A percentile compares a stretch with the other conserved stretches of the same genome.
phyloP scores from a whole-genome alignment of 2,329 filamentous ascomycete genomes.

The Aspergillus pseudoterreus region DNA sequence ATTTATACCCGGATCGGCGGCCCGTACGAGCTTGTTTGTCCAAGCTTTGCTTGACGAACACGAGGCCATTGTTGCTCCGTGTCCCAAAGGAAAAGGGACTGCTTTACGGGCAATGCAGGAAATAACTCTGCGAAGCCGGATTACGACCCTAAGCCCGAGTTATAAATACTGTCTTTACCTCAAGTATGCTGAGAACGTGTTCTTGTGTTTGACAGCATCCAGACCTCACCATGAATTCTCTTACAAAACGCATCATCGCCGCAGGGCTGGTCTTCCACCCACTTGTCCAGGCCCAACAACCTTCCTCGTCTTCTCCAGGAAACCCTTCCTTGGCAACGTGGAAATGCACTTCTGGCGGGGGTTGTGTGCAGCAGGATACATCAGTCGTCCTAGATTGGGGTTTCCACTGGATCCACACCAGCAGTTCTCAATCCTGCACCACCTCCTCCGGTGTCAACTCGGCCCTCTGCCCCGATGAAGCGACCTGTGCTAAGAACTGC shows the following conservation, averaged over 20 bases:
- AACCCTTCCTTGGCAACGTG: neutral
- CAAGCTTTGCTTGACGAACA: neutral
- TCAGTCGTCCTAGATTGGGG: neutral
- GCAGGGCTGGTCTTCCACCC: neutral
- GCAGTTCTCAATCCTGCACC: neutral
- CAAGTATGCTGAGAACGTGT: neutral
- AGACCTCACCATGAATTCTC: neutral
- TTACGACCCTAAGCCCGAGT: neutral
- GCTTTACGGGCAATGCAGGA: neutral
- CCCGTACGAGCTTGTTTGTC: slow-evolving; percentile 2
- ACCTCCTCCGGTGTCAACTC: neutral
- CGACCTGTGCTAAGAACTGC: neutral
- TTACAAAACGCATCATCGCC: neutral
- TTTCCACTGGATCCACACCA: neutral
- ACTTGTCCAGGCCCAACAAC: slow-evolving; percentile 1
- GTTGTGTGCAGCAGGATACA: neutral
- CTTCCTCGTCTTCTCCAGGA: neutral
- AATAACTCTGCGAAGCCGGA: neutral
- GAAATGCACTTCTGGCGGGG: neutral
- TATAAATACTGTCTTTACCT: neutral
- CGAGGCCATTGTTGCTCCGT: neutral
- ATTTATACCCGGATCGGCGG: neutral
- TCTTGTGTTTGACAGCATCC: neutral
- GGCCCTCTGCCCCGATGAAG: neutral
- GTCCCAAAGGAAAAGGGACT: neutral